Conservation (phyloP, 768 basidiomycete genomes). For the Leccinum variicolor region DNA sequence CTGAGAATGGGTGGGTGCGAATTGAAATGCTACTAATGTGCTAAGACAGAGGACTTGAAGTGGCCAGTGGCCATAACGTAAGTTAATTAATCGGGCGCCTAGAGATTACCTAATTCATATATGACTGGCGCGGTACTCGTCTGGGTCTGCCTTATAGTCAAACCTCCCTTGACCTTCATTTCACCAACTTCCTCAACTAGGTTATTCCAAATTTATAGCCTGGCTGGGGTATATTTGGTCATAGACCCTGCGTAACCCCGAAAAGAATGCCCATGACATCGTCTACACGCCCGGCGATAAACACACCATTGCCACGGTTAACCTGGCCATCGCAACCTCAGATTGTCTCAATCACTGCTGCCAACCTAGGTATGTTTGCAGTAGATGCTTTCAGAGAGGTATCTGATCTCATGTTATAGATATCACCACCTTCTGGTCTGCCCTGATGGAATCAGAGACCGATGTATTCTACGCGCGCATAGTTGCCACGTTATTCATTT, state of each 20-base stretch:
- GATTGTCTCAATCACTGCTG: neutral
- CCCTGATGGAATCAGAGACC: neutral
- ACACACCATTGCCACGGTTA: neutral
- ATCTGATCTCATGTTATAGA: neutral
- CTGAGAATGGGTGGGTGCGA: no score
- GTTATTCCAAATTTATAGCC: neutral
- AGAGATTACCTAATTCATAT: constrained; percentile 4
- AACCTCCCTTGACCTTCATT: neutral
- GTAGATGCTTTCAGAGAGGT: neutral
- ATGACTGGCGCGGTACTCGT: constrained; percentile 18
- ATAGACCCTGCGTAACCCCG: neutral
- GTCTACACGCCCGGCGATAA: neutral
- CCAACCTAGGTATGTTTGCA: neutral
- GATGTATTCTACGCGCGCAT: constrained; percentile 5
- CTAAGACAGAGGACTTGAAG: no score
- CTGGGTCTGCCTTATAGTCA: neutral
- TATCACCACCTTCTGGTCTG: neutral
- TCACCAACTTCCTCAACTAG: neutral
- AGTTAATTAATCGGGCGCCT: neutral
- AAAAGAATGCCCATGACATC: no score
- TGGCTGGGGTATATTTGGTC: neutral
- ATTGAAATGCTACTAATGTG: no score
- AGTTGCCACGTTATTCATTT: constrained; percentile 40
- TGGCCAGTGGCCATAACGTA: neutral
- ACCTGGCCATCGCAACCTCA: neutral